phyloP scores from a whole-genome alignment of 2,329 filamentous ascomycete genomes.

The Fusarium euwallaceae region DNA sequence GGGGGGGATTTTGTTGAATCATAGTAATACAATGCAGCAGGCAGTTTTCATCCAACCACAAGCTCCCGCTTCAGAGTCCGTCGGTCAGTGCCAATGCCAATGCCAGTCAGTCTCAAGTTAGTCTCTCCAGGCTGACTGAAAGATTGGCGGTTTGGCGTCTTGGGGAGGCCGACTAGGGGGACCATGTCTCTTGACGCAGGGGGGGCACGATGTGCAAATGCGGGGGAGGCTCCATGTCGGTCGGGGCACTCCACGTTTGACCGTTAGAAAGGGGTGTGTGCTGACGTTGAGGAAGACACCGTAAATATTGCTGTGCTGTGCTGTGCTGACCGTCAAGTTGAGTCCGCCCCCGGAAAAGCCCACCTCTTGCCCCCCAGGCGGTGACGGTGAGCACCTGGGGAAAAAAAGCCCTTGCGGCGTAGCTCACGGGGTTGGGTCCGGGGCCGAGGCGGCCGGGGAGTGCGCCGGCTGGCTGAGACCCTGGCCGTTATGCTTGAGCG shows the following conservation, averaged over 20 bases:
- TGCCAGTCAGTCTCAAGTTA: conserved; percentile 28
- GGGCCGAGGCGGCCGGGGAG: conserved; percentile 29
- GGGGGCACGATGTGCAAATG: conserved; percentile 34
- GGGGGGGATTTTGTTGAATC: not conserved
- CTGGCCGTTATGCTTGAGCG: conserved; percentile 47
- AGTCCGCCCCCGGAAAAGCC: not conserved
- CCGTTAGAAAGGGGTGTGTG: conserved; percentile 19
- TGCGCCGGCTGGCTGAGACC: conserved; percentile 24
- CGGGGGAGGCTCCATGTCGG: conserved; percentile 35
- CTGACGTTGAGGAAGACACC: conserved; percentile 20
- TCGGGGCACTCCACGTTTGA: conserved; percentile 26
- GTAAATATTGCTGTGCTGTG: not conserved
- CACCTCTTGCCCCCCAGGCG: not conserved
- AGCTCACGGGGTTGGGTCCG: conserved; percentile 35
- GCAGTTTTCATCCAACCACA: not conserved
- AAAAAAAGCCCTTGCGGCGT: conserved; percentile 23
- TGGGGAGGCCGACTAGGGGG: conserved; percentile 5
- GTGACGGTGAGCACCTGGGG: conserved; percentile 1
- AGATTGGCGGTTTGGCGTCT: conserved; percentile 5
- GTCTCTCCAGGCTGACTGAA: not conserved
- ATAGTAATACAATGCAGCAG: conserved; percentile 17
- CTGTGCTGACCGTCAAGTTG: not conserved
- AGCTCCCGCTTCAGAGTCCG: not conserved
- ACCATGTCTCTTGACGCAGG: conserved; percentile 37
- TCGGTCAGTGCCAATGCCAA: not conserved